Conservation (phyloP, 2,329 filamentous ascomycete species). For the Epichloe uncinata region DNA sequence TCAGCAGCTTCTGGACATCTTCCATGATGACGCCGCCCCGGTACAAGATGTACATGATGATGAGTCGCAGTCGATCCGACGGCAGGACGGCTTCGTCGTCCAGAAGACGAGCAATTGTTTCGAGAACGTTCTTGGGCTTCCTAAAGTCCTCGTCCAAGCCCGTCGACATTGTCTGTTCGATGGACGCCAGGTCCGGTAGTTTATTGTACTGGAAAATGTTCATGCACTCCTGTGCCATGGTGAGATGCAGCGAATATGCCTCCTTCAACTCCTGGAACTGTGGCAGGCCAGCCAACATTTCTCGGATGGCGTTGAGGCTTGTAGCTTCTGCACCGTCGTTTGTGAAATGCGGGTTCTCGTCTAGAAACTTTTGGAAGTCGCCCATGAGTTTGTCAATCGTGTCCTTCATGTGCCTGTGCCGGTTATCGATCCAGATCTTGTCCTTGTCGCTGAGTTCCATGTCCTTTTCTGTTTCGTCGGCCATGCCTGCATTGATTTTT, state of each 20-base stretch:
- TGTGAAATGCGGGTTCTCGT: conserved; percentile 84
- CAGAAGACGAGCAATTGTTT: conserved; percentile 73
- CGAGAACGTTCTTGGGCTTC: conserved; percentile 79
- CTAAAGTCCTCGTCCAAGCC: conserved; percentile 86
- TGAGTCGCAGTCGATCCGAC: conserved; percentile 68
- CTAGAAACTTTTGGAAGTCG: conserved; percentile 85
- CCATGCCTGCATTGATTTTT: conserved; percentile 58
- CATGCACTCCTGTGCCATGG: conserved; percentile 97
- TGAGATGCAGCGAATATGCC: conserved; percentile 84
- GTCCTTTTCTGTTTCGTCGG: conserved; percentile 67
- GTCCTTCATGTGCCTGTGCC: conserved; percentile 95
- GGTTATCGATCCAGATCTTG: conserved; percentile 87
- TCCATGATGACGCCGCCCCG: conserved; percentile 72
- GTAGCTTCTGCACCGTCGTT: conserved; percentile 52
- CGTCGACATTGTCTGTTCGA: conserved; percentile 85
- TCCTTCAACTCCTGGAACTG: conserved; percentile 96
- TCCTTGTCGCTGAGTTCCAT: conserved; percentile 87
- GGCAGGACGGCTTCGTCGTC: conserved; percentile 66
- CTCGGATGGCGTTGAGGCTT: conserved; percentile 81
- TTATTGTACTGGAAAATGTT: conserved; percentile 78
- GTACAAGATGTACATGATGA: conserved; percentile 77
- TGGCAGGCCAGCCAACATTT: conserved; percentile 90
- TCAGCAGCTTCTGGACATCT: conserved; percentile 72
- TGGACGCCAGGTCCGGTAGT: conserved; percentile 70
- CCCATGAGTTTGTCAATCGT: conserved; percentile 86